Evolutionary conservation across 805 yeast genomes (phyloP).

Genomic region (Barnettozyma californica): DNA sequence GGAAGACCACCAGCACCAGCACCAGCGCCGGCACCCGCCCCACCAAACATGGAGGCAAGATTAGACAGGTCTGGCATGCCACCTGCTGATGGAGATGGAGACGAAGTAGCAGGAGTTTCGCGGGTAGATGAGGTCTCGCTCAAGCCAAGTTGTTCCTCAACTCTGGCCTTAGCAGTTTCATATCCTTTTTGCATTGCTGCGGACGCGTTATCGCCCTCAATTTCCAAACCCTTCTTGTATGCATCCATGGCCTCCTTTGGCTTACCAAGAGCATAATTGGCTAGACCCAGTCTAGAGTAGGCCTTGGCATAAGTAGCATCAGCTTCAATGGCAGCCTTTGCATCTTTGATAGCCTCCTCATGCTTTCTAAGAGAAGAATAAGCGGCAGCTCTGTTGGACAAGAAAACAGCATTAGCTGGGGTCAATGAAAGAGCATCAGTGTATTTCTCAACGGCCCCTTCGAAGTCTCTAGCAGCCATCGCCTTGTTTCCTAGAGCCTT

Average conservation of each 20-base stretch:
- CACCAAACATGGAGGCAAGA: constrained; percentile 40
- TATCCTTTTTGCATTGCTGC: constrained; percentile 91
- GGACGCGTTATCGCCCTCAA: constrained; percentile 79
- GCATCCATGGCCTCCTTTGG: constrained; percentile 87
- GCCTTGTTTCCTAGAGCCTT: constrained; percentile 87
- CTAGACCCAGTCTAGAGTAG: constrained; percentile 91
- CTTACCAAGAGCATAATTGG: constrained; percentile 91
- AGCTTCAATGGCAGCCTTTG: constrained; percentile 69
- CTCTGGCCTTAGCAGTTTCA: constrained; percentile 87
- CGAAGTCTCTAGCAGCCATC: constrained; percentile 72
- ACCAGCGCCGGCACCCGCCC: constrained; percentile 37
- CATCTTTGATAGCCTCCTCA: constrained; percentile 76
- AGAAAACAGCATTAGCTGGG: constrained; percentile 74
- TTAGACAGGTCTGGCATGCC: constrained; percentile 67
- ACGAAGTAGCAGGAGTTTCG: constrained; percentile 24
- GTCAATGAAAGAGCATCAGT: constrained; percentile 70
- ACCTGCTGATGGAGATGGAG: constrained; percentile 14
- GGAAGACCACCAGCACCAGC: constrained; percentile 70
- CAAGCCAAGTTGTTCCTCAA: constrained; percentile 62
- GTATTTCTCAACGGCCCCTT: constrained; percentile 69
- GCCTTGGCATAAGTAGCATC: constrained; percentile 87
- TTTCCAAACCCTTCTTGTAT: constrained; percentile 78
- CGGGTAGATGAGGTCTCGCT: constrained; percentile 23
- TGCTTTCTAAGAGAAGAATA: constrained; percentile 73
- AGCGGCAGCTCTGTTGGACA: constrained; percentile 96